Percentiles rank a stretch among this genome's conserved stretches.
Evolutionary conservation across 345 rosid species (phyloP).

Genomic region (Orychophragmus violaceus): DNA sequence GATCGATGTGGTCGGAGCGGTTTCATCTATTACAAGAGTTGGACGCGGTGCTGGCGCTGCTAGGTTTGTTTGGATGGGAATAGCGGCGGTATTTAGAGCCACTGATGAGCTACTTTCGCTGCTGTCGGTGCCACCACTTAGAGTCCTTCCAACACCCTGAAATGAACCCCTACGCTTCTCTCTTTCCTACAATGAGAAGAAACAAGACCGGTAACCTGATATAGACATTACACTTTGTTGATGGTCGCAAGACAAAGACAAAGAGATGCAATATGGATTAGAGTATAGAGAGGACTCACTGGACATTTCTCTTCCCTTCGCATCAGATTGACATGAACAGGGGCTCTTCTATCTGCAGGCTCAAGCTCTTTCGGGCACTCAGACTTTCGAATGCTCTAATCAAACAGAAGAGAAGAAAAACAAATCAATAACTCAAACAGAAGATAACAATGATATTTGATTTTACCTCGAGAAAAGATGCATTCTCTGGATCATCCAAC

Average conservation of each 20-base stretch:
- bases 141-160: conserved; percentile 89
- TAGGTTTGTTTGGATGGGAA: conserved; percentile 31
- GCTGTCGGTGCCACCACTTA: conserved; percentile 45
- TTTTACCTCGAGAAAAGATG: conserved; percentile 70
- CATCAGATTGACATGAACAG: conserved; percentile 83
- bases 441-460: neutral
- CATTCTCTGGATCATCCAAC: conserved; percentile 93
- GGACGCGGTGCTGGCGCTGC: conserved; percentile 26
- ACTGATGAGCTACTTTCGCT: conserved; percentile 10
- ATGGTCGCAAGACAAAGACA: neutral
- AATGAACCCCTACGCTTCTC: conserved; percentile 62
- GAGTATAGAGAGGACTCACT: conserved; percentile 42
- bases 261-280: no score
- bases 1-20: conserved; percentile 64
- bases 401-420: neutral
- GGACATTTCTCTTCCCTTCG: conserved; percentile 76
- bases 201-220: neutral
- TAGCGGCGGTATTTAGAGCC: conserved; percentile 24
- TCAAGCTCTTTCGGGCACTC: conserved; percentile 99
- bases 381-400: conserved; percentile 91
- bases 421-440: neutral
- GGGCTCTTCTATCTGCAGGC: no score
- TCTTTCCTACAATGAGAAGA: conserved; percentile 50
- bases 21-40: conserved; percentile 52
- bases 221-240: neutral